These are phyloP conservation scores for Diaporthe sp. DNA, from an alignment of 2,329 filamentous ascomycete species.

Conservation along the genomic window DNA sequence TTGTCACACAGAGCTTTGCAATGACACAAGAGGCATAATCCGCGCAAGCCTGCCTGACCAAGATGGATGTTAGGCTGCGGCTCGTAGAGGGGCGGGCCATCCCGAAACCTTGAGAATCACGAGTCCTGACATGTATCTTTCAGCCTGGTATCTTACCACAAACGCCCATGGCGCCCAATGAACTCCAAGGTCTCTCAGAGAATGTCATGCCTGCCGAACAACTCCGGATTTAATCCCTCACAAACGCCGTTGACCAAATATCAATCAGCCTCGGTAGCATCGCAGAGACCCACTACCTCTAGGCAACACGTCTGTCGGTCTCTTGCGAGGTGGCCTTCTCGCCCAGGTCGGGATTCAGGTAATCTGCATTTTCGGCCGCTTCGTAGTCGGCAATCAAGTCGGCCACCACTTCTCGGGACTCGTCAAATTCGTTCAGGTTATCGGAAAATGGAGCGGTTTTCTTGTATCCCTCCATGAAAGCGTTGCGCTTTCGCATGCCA, in stretches of 20 bases:
- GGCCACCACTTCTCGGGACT: conserved; percentile 90
- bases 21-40: conserved; percentile 19
- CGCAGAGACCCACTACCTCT: conserved; percentile 16
- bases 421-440: conserved; percentile 93
- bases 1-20: conserved; percentile 29
- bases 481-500: conserved; percentile 93
- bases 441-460: conserved; percentile 94
- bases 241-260: conserved; percentile 28
- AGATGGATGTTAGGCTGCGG: not conserved
- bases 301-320: conserved; percentile 64
- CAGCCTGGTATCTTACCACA: conserved; percentile 38
- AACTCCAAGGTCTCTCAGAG: conserved; percentile 10
- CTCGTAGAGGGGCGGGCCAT: conserved; percentile 1
- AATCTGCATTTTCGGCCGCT: conserved; percentile 91
- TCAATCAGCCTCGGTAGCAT: not conserved
- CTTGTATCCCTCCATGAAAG: conserved; percentile 96
- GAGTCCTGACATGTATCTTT: conserved; percentile 17
- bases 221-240: conserved; percentile 16
- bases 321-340: conserved; percentile 67
- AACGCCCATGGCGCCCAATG: conserved; percentile 37
- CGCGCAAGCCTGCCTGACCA: conserved; percentile 13
- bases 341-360: conserved; percentile 81
- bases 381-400: conserved; percentile 96
- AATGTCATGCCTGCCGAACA: conserved; percentile 13
- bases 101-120: conserved; percentile 26